These are phyloP conservation scores for Vigna angularis DNA, from an alignment of 306 rosid genomes.

Conservation along the genomic window DNA sequence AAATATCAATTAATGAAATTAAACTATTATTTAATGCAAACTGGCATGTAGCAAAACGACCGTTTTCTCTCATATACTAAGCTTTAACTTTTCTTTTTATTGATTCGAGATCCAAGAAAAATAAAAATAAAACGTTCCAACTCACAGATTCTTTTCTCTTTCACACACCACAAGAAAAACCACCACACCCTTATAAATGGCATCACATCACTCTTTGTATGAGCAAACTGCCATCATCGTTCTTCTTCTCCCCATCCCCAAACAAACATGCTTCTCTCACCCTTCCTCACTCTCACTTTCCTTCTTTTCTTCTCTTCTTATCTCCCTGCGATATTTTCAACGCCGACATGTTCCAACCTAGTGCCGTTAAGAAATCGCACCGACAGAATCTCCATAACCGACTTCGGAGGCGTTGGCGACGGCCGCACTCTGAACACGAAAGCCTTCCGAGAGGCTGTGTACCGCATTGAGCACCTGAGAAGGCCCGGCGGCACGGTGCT, in stretches of 20 bases:
- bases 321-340: slow-evolving; percentile 16
- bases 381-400: slow-evolving; percentile 71
- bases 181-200: not conserved
- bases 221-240: not conserved
- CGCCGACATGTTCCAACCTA: slow-evolving; percentile 71
- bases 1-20: too few species aligned
- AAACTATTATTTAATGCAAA: too few species aligned
- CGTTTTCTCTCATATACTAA: too few species aligned
- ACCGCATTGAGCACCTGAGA: slow-evolving; percentile 64
- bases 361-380: slow-evolving; percentile 62
- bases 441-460: slow-evolving; percentile 78
- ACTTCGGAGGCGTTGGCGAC: slow-evolving; percentile 83
- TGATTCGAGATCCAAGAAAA: not conserved
- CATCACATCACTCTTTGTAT: not conserved
- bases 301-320: not conserved
- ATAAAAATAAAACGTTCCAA: not conserved
- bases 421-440: slow-evolving; percentile 76
- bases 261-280: slow-evolving; percentile 36
- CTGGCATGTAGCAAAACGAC: too few species aligned
- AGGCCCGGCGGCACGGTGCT: slow-evolving; percentile 80
- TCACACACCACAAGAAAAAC: not conserved
- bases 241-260: not conserved
- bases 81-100: too few species aligned
- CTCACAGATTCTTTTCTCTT: not conserved
- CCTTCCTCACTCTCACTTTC: not conserved